phyloP scores from a whole-genome alignment of 257 asterid genomes.

The Salvia splendens region DNA sequence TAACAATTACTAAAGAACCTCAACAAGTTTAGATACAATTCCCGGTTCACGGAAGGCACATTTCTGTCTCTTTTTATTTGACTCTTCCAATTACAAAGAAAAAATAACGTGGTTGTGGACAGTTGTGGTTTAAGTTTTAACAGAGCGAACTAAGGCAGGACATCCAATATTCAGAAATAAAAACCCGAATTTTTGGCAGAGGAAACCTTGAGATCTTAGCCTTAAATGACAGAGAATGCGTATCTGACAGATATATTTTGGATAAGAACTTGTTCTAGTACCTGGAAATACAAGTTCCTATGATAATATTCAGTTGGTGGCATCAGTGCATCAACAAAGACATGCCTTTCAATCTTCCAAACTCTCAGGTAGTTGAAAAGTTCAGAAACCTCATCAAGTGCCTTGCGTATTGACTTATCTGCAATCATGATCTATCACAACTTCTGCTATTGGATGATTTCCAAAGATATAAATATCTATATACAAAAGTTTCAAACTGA shows the following conservation, averaged over 20 bases:
- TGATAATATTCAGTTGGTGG: conserved; percentile 90
- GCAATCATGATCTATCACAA: conserved; percentile 39
- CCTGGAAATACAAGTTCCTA: conserved; percentile 91
- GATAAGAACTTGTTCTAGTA: conserved; percentile 34
- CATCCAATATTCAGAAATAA: neutral
- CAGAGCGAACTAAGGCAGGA: conserved; percentile 13
- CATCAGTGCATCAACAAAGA: conserved; percentile 85
- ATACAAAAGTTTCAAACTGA: conserved; percentile 13
- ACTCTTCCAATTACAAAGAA: neutral
- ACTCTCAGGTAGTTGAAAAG: conserved; percentile 76
- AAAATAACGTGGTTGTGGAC: neutral
- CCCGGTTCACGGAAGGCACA: neutral
- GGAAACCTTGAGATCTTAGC: conserved; percentile 15
- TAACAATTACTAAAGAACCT: neutral
- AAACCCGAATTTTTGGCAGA: neutral
- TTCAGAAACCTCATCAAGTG: conserved; percentile 89
- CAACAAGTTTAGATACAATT: neutral
- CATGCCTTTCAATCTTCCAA: conserved; percentile 69
- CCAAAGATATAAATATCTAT: conserved; percentile 2
- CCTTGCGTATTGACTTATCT: conserved; percentile 82
- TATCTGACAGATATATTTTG: conserved; percentile 22
- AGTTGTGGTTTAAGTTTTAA: neutral
- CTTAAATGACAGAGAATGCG: neutral
- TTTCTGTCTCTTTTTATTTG: neutral
- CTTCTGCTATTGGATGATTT: conserved; percentile 26